phyloP scores from a whole-genome alignment of 345 rosid genomes.

The Euphorbia lathyris region DNA sequence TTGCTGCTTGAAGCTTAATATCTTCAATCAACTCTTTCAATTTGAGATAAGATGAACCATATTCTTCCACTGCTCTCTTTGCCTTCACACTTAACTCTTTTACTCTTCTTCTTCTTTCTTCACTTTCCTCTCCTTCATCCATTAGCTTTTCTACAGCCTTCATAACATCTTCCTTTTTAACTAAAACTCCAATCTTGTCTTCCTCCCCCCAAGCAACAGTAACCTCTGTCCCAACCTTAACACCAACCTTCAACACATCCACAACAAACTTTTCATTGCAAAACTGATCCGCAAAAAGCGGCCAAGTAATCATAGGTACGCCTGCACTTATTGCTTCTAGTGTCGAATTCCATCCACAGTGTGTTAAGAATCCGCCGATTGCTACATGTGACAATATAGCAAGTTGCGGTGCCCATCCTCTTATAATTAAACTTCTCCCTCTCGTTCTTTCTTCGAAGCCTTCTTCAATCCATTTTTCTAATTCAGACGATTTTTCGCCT shows the following conservation, averaged over 20 bases:
- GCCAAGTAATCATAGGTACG: background rate
- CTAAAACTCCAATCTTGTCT: background rate
- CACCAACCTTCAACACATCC: background rate
- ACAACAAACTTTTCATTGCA: background rate
- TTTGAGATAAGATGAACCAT: background rate
- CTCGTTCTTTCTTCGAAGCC: background rate
- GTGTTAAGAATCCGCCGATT: constrained; percentile 1
- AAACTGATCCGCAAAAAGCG: background rate
- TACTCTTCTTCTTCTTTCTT: background rate
- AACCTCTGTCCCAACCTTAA: background rate
- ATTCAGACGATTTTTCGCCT: background rate
- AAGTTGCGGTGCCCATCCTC: constrained; percentile 4
- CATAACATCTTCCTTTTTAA: background rate
- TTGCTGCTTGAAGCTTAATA: background rate
- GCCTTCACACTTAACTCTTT: background rate
- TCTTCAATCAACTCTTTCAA: background rate
- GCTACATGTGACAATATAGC: background rate
- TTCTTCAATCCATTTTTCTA: background rate
- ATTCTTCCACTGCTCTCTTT: background rate
- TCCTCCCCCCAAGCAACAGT: background rate
- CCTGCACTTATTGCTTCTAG: background rate
- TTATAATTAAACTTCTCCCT: background rate
- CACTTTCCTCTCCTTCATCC: background rate
- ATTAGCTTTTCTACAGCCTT: background rate
- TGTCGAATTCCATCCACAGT: background rate